phyloP scores from a whole-genome alignment of 2,329 filamentous ascomycete genomes.

The Talaromyces sp. region DNA sequence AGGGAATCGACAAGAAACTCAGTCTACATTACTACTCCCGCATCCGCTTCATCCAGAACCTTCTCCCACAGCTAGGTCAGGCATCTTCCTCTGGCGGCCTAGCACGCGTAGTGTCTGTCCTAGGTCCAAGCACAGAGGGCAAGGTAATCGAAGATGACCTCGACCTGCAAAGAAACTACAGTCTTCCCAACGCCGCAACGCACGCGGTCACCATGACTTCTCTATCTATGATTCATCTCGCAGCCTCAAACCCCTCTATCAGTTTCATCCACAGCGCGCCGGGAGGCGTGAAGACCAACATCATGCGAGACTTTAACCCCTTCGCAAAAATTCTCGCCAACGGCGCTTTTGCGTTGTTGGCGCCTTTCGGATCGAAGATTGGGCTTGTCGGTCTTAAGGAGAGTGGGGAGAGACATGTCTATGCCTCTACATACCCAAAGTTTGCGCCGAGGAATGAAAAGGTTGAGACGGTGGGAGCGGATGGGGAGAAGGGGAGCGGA shows the following conservation, averaged over 20 bases:
- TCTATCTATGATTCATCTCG: slow-evolving; percentile 49
- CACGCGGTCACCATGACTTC: slow-evolving; percentile 52
- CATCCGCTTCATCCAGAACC: slow-evolving; percentile 33
- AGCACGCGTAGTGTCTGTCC: slow-evolving; percentile 53
- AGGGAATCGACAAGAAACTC: slow-evolving; percentile 32
- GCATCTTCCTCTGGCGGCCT: slow-evolving; percentile 32
- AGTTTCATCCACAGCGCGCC: slow-evolving; percentile 52
- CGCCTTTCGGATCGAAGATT: slow-evolving; percentile 16
- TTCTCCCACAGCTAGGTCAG: slow-evolving; percentile 30
- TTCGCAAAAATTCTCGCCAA: background rate
- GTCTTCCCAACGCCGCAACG: slow-evolving; percentile 22
- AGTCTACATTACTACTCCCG: slow-evolving; percentile 34
- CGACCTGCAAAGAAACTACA: slow-evolving; percentile 26
- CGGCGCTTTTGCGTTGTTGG: slow-evolving; percentile 8
- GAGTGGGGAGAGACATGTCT: slow-evolving; percentile 25
- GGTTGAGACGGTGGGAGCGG: slow-evolving; percentile 18
- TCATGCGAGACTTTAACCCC: slow-evolving; percentile 50
- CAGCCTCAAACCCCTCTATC: slow-evolving; percentile 44
- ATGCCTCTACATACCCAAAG: slow-evolving; percentile 19
- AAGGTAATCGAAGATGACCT: slow-evolving; percentile 36
- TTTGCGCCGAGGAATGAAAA: slow-evolving; percentile 19
- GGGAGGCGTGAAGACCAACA: slow-evolving; percentile 47
- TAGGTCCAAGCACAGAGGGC: slow-evolving; percentile 52
- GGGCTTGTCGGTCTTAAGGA: slow-evolving; percentile 20
- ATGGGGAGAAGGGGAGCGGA: slow-evolving; percentile 22